phyloP scores from a whole-genome alignment of 495 filamentous ascomycete genomes.

The Talaromyces trachyspermus region DNA sequence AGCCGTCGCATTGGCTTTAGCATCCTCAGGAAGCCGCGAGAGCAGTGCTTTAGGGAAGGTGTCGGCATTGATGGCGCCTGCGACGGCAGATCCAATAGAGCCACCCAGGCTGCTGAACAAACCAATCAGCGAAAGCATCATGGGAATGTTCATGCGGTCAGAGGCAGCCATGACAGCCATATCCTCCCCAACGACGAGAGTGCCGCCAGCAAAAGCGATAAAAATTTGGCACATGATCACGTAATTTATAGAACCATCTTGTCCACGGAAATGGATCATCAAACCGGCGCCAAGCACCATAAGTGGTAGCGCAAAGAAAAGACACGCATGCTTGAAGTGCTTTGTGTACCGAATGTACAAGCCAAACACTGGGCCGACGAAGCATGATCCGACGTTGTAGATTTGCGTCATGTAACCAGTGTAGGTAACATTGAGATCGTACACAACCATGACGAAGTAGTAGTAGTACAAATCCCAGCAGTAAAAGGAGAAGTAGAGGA shows the following conservation, averaged over 20 bases:
- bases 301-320: slow-evolving; percentile 57
- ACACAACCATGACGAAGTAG: slow-evolving; percentile 67
- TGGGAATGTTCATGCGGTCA: slow-evolving; percentile 55
- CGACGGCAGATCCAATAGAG: slow-evolving; percentile 58
- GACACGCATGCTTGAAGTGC: slow-evolving; percentile 48
- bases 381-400: slow-evolving; percentile 63
- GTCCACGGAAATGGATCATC: slow-evolving; percentile 63
- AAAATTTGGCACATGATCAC: slow-evolving; percentile 75
- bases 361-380: slow-evolving; percentile 52
- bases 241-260: slow-evolving; percentile 51
- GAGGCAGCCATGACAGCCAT: slow-evolving; percentile 69
- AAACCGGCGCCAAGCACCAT: slow-evolving; percentile 56
- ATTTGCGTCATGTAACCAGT: slow-evolving; percentile 59
- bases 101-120: slow-evolving; percentile 64
- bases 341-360: slow-evolving; percentile 47
- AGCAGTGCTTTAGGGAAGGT: slow-evolving; percentile 50
- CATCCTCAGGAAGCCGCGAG: slow-evolving; percentile 29
- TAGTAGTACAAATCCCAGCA: slow-evolving; percentile 62
- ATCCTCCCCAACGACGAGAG: slow-evolving; percentile 58
- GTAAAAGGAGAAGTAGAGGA: slow-evolving; percentile 56
- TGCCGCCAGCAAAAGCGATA: slow-evolving; percentile 63
- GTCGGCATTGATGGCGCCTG: slow-evolving; percentile 63
- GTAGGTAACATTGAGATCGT: slow-evolving; percentile 45
- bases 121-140: slow-evolving; percentile 59
- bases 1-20: slow-evolving; percentile 40